Evolutionary conservation across 108 stramenopile genomes (phyloP).

Genomic region (Cyclotella sp.): DNA sequence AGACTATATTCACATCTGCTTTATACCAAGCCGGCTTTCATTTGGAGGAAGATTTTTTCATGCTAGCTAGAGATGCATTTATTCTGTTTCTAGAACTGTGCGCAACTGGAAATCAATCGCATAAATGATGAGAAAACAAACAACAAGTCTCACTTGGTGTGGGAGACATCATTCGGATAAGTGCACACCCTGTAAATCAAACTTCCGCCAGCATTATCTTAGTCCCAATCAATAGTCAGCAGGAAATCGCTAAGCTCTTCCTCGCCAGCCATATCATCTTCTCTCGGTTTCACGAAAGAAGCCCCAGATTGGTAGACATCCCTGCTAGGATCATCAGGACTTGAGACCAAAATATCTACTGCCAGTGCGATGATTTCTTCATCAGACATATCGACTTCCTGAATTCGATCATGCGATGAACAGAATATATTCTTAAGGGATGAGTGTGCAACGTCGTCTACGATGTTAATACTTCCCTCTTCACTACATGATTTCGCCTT

Average conservation of each 20-base stretch:
- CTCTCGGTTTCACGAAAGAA: background rate
- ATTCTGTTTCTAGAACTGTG: background rate
- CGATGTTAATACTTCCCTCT: background rate
- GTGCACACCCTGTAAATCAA: background rate
- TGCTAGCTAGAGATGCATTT: background rate
- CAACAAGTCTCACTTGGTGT: background rate
- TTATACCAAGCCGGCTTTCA: too few species aligned
- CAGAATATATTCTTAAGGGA: background rate
- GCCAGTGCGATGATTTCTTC: constrained; percentile 4
- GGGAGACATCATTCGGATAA: background rate
- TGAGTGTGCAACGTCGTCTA: background rate
- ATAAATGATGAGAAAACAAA: background rate
- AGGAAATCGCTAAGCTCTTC: constrained; percentile 1
- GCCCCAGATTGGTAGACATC: background rate
- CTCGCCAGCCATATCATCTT: too few species aligned
- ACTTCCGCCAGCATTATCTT: background rate
- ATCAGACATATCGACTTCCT: constrained; percentile 1
- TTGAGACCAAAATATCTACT: background rate
- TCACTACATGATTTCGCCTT: background rate
- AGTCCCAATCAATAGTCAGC: constrained; percentile 1
- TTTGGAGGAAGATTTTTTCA: too few species aligned
- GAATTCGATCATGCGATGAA: background rate
- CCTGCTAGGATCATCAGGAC: background rate
- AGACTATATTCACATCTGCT: too few species aligned
- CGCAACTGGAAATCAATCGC: background rate